Base-by-base conservation (phyloP, 352 stramenopile species). In the Globisporangium recalcitrans region DNA sequence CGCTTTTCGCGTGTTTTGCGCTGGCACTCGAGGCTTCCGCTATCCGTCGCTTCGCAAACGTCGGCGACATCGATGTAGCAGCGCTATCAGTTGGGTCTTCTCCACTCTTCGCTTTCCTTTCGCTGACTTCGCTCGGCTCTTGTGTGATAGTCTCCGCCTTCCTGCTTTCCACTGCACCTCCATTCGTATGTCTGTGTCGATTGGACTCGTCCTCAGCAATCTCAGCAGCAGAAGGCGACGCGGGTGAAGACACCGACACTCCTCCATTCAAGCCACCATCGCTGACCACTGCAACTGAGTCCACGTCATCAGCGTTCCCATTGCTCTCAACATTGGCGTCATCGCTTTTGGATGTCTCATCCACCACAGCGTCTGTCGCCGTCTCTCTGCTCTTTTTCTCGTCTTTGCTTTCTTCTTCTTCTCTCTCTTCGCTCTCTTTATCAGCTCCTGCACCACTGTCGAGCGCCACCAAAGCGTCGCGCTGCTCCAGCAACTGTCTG, bases 401-500 rank as follows among this genome's bases (percentile, higher is more conserved):
- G 47, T 31, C 63, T 38, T 26, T 29, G 10, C 26, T 21, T 26
- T 59, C 59, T 29, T 52, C 55, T 38, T 26, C 42, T 26, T 53
- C 14, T 53, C 38, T 29, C 22, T 51, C 34, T 72, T 42, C 54
- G 24, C 32, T 54, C 59, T 51, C 52, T 48, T 56, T 48, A 26
- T 70, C 11, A 27, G 48, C 54, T 62, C 52, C 51, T 74, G 70
- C 54, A 60, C 64, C 63, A 73, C 68, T 68, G 27, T 70, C 62
- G 36, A 60, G 65, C 24, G 70, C 67, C 31, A 76, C 40, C 48
- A 79, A 59, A 29, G 64, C 67, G 26, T 85, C 67, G 7, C 71
- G 78, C 65, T 90, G 76, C 49, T 86, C 78, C 63, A 78, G 60
- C 47, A 91, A 70, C 67, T 89, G 82, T 40, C 82, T 91, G 63